These are phyloP conservation scores for Groenewaldozyma auringiensis DNA, from an alignment of 1,139 yeast species.

Conservation along the genomic window DNA sequence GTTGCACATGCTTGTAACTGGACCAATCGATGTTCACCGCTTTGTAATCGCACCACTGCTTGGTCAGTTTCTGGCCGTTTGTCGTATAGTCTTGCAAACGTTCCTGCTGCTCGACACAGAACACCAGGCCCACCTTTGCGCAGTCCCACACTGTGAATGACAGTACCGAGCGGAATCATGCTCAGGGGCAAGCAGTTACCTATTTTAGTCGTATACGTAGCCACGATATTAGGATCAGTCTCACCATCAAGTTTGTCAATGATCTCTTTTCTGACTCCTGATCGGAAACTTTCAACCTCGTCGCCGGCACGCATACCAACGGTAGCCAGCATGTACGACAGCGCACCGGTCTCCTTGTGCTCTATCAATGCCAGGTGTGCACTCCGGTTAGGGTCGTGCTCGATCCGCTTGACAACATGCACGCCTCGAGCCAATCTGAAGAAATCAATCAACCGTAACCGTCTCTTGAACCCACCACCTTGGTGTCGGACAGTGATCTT, in stretches of 20 bases:
- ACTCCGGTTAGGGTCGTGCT: slow-evolving; percentile 92
- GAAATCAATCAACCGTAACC: slow-evolving; percentile 78
- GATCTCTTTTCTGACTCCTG: slow-evolving; percentile 76
- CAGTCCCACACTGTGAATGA: slow-evolving; percentile 81
- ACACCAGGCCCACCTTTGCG: slow-evolving; percentile 77
- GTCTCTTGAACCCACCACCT: slow-evolving; percentile 94
- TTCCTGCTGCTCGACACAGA: slow-evolving; percentile 89
- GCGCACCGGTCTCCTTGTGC: slow-evolving; percentile 52
- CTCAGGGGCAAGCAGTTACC: slow-evolving; percentile 91
- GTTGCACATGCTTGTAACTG: slow-evolving; percentile 87
- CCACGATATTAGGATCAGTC: slow-evolving; percentile 84
- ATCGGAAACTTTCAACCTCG: slow-evolving; percentile 77
- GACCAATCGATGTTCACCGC: slow-evolving; percentile 92
- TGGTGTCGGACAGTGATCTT: slow-evolving; percentile 85
- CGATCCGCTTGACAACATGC: slow-evolving; percentile 79
- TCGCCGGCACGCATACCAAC: slow-evolving; percentile 94
- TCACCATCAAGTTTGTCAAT: slow-evolving; percentile 74
- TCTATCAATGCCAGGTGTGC: slow-evolving; percentile 86
- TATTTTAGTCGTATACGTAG: slow-evolving; percentile 79
- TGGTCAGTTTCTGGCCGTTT: slow-evolving; percentile 62
- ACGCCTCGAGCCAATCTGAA: slow-evolving; percentile 59
- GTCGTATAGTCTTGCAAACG: slow-evolving; percentile 82
- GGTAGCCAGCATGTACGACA: slow-evolving; percentile 80
- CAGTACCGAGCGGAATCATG: slow-evolving; percentile 90
- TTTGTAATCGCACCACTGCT: slow-evolving; percentile 75